These are phyloP conservation scores for Tetracladium marchalianum DNA, from an alignment of 495 filamentous ascomycete genomes.

Conservation along the genomic window DNA sequence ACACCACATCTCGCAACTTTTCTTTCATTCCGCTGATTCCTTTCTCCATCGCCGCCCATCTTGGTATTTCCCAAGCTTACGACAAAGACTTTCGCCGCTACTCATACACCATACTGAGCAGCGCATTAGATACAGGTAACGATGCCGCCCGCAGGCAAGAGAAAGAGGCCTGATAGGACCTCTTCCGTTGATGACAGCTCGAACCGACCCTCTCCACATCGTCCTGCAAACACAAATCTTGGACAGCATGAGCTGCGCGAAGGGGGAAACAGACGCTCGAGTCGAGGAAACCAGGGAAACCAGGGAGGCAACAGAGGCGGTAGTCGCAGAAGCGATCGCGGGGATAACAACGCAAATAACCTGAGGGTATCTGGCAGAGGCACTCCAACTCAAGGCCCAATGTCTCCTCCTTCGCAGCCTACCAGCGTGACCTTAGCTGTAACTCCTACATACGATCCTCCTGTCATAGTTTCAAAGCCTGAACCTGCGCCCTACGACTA, in stretches of 20 bases:
- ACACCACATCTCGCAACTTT: too few relatives aligned
- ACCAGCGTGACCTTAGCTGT: constrained; percentile 29
- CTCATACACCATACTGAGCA: too few relatives aligned
- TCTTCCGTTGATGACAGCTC: constrained; percentile 30
- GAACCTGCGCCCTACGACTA: constrained; percentile 30
- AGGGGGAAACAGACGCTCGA: constrained; percentile 13
- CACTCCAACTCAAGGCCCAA: constrained; percentile 16
- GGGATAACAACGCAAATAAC: constrained; percentile 13
- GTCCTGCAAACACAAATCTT: constrained; percentile 35
- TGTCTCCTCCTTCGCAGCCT: constrained; percentile 28
- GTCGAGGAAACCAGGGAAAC: constrained; percentile 16
- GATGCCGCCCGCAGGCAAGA: constrained; percentile 27
- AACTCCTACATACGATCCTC: constrained; percentile 8
- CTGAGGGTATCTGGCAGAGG: constrained; percentile 10
- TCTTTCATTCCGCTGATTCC: background rate
- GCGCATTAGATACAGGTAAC: constrained; percentile 4
- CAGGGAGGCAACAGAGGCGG: constrained; percentile 8
- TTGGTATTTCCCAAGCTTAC: too few relatives aligned
- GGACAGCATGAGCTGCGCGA: constrained; percentile 35
- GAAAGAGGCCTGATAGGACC: constrained; percentile 39
- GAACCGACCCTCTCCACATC: constrained; percentile 40
- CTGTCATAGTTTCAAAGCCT: constrained; percentile 4
- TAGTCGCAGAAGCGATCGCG: constrained; percentile 14
- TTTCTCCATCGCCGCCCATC: background rate
- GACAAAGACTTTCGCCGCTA: too few relatives aligned